phyloP scores from a whole-genome alignment of 257 asterid species.

The Forsythia suspensa region DNA sequence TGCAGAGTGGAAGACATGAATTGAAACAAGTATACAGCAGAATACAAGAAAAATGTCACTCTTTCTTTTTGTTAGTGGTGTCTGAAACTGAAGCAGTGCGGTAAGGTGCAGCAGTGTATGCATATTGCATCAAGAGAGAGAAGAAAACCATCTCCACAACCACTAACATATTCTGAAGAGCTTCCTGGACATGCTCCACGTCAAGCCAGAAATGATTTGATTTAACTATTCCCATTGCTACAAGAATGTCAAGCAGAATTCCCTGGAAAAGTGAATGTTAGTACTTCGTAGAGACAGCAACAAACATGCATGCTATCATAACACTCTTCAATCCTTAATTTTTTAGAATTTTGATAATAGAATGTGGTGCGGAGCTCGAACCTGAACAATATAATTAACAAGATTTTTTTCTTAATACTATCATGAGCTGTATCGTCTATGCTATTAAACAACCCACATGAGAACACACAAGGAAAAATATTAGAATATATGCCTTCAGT shows the following conservation, averaged over 20 bases:
- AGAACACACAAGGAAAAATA: no score
- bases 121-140: constrained; percentile 70
- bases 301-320: neutral
- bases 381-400: no score
- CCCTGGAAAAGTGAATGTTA: constrained; percentile 50
- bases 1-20: neutral
- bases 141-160: constrained; percentile 94
- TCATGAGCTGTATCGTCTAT: no score
- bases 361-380: no score
- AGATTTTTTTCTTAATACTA: no score
- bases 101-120: constrained; percentile 84
- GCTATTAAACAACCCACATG: no score
- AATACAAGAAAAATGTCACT: constrained; percentile 18
- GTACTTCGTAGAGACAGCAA: neutral
- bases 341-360: no score
- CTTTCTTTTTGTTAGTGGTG: constrained; percentile 38
- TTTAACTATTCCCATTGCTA: constrained; percentile 64
- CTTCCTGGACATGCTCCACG: constrained; percentile 80
- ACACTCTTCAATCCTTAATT: neutral
- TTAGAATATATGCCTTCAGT: no score
- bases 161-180: constrained; percentile 75
- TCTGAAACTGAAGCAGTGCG: constrained; percentile 39
- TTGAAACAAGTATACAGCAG: neutral
- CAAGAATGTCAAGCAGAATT: constrained; percentile 60
- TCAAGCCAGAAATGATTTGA: constrained; percentile 90